Evolutionary conservation across 805 yeast genomes (phyloP).

Genomic region (Monosporozyma unispora): DNA sequence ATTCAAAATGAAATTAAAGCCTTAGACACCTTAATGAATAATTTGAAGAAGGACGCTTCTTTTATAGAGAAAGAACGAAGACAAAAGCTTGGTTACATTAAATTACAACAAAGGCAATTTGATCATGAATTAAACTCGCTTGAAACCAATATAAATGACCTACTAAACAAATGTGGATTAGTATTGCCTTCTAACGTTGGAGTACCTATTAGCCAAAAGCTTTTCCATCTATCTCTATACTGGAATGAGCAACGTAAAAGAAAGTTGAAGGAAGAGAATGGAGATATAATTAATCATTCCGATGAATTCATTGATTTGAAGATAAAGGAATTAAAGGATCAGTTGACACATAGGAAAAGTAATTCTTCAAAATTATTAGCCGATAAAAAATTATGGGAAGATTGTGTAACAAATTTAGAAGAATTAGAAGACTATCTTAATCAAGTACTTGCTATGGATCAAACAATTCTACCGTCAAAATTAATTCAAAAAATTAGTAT

Average conservation of each 20-base stretch:
- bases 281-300: constrained; percentile 15
- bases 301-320: constrained; percentile 21
- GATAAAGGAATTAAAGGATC: constrained; percentile 15
- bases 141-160: constrained; percentile 8
- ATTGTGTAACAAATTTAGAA: constrained; percentile 12
- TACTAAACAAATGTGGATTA: constrained; percentile 2
- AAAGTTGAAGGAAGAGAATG: constrained; percentile 7
- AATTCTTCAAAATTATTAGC: constrained; percentile 11
- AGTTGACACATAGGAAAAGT: constrained; percentile 18
- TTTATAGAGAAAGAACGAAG: constrained; percentile 20
- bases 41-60: constrained; percentile 18
- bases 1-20: constrained; percentile 14
- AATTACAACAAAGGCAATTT: constrained; percentile 8
- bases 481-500: not conserved
- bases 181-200: constrained; percentile 3
- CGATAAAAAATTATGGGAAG: constrained; percentile 19
- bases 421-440: constrained; percentile 16
- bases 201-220: constrained; percentile 5
- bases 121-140: constrained; percentile 10
- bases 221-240: constrained; percentile 9
- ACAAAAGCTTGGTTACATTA: constrained; percentile 10
- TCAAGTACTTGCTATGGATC: not conserved
- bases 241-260: not conserved
- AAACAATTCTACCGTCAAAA: not conserved
- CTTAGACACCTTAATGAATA: constrained; percentile 15